Evolutionary conservation across 495 filamentous ascomycete genomes (phyloP), one percentile per base, ranked within the genome.

Genomic region (Cairneyella variabilis): DNA sequence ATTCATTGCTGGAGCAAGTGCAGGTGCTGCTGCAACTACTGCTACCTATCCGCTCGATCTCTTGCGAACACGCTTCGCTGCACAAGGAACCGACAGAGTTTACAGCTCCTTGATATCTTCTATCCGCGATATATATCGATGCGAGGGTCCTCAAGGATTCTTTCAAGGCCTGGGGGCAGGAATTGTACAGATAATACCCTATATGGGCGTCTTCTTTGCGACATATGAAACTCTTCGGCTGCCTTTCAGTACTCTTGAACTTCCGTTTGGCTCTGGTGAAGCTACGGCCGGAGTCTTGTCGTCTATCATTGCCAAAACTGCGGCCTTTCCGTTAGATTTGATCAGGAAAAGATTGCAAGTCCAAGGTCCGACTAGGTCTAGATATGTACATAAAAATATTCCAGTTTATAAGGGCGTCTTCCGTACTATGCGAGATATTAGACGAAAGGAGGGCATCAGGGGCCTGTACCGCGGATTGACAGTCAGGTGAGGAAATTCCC

Each of bases 121-220:
- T 0, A 65, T 97, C 1, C 60, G 63, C 2, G 82, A 91, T 25
- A 97, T 98, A 56, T 68, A 68, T n/a, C 73, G 70, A 2, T 71
- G 85, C 40, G 93, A 98, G 70, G 93, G 93, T 0, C 20, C 69
- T 0, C 58, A 64, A 10, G 93, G 93, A 0, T 96, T 95, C 69
- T 98, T 92, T 69, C 87, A 88, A 32, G 93, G 93, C 0, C 72
- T 93, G 22, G 77, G 77, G 0, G 89, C 93, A 0, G 90, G 82
- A 0, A 73, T 97, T 20, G 83, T 71, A 14, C 91, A 96, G 70
- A 88, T 98, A 32, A 82, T 97, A 17, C 93, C 93, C 3, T 92
- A 91, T 66, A 98, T 97, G 91, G 95, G 95, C 2, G 66, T 95
- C 3, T 97, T 98, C 71, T 98, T 98, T 71, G 81, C 87, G 30